Evolutionary conservation across 495 filamentous ascomycete genomes (phyloP).

Genomic region (Tuber calosporum): DNA sequence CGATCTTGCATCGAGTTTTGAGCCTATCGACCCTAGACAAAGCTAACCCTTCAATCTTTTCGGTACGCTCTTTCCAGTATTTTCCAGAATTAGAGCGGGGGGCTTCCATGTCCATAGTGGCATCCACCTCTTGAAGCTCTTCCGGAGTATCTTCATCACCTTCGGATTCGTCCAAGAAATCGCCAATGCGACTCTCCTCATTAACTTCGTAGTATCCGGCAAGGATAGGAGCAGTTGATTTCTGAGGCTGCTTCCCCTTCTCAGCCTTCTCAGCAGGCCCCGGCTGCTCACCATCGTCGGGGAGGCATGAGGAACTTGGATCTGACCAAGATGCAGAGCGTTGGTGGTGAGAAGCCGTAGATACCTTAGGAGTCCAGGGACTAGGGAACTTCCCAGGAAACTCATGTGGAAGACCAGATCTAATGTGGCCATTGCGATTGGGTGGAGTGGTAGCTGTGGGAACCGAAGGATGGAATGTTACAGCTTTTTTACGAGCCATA

Average conservation of each 20-base stretch:
- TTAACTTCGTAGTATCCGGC: conserved; percentile 39
- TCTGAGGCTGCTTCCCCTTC: conserved; percentile 33
- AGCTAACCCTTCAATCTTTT: conserved; percentile 73
- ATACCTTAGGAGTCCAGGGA: conserved; percentile 53
- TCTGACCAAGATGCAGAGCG: conserved; percentile 46
- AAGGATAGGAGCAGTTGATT: conserved; percentile 33
- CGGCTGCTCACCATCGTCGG: conserved; percentile 37
- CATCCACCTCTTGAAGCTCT: conserved; percentile 49
- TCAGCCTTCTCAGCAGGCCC: conserved; percentile 42
- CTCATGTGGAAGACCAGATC: conserved; percentile 50
- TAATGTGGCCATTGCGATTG: conserved; percentile 41
- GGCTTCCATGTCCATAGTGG: conserved; percentile 68
- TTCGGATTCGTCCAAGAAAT: conserved; percentile 30
- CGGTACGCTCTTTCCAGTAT: conserved; percentile 90
- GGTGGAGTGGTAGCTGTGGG: conserved; percentile 38
- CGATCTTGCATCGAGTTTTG: conserved; percentile 69
- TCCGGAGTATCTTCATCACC: conserved; percentile 40
- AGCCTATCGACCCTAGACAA: conserved; percentile 69
- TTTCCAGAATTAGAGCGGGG: conserved; percentile 78
- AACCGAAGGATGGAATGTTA: conserved; percentile 61
- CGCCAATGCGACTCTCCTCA: conserved; percentile 33
- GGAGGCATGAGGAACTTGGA: conserved; percentile 25
- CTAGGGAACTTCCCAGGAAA: conserved; percentile 58
- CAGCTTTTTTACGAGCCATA: conserved; percentile 68
- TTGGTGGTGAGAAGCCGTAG: conserved; percentile 48